Evolutionary conservation across 768 basidiomycete genomes (phyloP).

Genomic region (Psilocybe azurescens): DNA sequence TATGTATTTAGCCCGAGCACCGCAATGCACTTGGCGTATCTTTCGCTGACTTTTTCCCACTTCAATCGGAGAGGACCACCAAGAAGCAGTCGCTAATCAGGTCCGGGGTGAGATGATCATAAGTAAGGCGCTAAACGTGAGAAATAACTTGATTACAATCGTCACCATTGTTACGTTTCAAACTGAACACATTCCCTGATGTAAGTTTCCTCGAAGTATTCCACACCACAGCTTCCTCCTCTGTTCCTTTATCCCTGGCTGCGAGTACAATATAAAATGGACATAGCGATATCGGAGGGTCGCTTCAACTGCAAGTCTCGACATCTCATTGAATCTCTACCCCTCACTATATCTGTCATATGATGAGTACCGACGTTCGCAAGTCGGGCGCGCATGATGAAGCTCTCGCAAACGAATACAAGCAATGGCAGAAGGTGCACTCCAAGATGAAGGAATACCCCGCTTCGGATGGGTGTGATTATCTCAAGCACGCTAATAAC

Average conservation of each 20-base stretch:
- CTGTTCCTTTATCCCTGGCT: neutral
- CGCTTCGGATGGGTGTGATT: slow-evolving; percentile 16
- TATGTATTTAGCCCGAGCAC: too few relatives aligned
- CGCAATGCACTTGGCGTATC: too few relatives aligned
- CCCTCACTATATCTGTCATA: neutral
- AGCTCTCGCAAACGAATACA: slow-evolving; percentile 8
- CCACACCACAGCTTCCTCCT: too few relatives aligned
- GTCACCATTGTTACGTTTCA: neutral
- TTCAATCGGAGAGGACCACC: too few relatives aligned
- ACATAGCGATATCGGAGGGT: neutral
- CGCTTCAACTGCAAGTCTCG: neutral
- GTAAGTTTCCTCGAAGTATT: too few relatives aligned
- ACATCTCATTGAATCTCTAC: neutral
- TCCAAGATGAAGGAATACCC: slow-evolving; percentile 16
- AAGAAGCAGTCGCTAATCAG: too few relatives aligned
- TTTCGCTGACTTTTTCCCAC: too few relatives aligned
- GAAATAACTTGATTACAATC: neutral
- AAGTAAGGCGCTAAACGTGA: neutral
- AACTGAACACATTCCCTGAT: too few relatives aligned
- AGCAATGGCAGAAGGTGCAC: slow-evolving; percentile 18
- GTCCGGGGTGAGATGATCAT: neutral
- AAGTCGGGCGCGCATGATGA: neutral
- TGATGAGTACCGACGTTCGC: neutral
- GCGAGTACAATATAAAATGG: neutral
- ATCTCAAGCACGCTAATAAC: slow-evolving; percentile 22